phyloP scores from a whole-genome alignment of 1,284 basidiomycete genomes.

The Ustilago sp. region DNA sequence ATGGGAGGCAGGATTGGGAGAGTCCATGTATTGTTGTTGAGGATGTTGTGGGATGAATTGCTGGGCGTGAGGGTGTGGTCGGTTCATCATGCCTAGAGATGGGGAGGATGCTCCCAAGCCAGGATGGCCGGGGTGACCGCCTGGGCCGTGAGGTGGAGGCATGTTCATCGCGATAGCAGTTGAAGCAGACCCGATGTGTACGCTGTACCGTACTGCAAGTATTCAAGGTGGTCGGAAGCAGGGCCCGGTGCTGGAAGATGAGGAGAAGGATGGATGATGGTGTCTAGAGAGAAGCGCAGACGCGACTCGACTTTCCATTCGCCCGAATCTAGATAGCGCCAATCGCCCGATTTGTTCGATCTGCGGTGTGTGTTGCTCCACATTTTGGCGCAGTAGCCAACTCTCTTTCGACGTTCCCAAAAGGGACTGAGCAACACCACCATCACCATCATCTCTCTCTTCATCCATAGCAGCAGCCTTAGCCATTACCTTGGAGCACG shows the following conservation, averaged over 20 bases:
- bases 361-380: constrained; percentile 9
- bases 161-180: constrained; percentile 29
- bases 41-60: constrained; percentile 39
- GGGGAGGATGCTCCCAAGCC: constrained; percentile 33
- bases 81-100: constrained; percentile 41
- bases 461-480: not conserved
- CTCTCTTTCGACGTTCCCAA: not conserved
- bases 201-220: too few relatives aligned
- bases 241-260: not conserved
- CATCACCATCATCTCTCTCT: not conserved
- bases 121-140: constrained; percentile 37
- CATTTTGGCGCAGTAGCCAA: constrained; percentile 16
- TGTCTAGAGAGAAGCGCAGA: constrained; percentile 7
- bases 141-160: constrained; percentile 47
- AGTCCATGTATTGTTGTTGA: constrained; percentile 43
- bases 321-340: not conserved
- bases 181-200: too few relatives aligned
- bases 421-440: constrained; percentile 13
- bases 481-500: not conserved
- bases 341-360: constrained; percentile 14
- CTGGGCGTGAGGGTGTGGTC: constrained; percentile 33
- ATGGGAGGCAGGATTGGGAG: constrained; percentile 29
- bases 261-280: constrained; percentile 11
- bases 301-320: constrained; percentile 18
- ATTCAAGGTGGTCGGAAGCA: not conserved